These are phyloP conservation scores for Citrus reticulata DNA, from an alignment of 345 rosid genomes.

Conservation along the genomic window DNA sequence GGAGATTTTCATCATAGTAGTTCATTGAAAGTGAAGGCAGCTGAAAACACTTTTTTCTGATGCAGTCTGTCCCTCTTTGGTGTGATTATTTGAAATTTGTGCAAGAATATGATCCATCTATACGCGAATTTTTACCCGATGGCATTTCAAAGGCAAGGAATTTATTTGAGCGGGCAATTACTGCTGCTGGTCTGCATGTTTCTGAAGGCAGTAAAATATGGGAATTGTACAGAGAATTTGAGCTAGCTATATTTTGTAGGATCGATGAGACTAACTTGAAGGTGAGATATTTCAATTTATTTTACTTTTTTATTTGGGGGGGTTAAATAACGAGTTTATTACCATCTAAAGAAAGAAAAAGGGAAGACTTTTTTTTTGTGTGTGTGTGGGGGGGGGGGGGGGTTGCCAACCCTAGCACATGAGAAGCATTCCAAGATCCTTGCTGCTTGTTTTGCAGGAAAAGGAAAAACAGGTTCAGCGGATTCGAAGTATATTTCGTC, in stretches of 20 bases:
- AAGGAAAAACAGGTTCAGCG: slow-evolving; percentile 61
- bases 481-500: slow-evolving; percentile 67
- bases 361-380: too few relatives aligned
- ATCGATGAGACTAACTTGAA: too few relatives aligned
- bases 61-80: too few relatives aligned
- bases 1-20: too few relatives aligned
- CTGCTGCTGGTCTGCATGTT: slow-evolving; percentile 80
- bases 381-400: too few relatives aligned
- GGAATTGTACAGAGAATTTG: slow-evolving; percentile 76
- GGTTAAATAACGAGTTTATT: background rate
- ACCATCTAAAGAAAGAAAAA: background rate
- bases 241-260: too few relatives aligned
- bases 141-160: slow-evolving; percentile 72
- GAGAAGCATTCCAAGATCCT: background rate
- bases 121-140: slow-evolving; percentile 43
- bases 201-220: slow-evolving; percentile 76
- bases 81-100: slow-evolving; percentile 52
- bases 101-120: slow-evolving; percentile 60
- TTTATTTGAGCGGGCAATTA: slow-evolving; percentile 87
- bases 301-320: background rate
- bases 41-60: too few relatives aligned
- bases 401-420: too few relatives aligned
- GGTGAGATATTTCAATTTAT: too few relatives aligned
- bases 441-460: slow-evolving; percentile 42
- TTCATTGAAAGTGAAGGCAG: too few relatives aligned